Percentiles rank a stretch among this genome's conserved stretches.
Evolutionary conservation across 2,329 filamentous ascomycete genomes (phyloP).

Genomic region (Metarhizium humberi): DNA sequence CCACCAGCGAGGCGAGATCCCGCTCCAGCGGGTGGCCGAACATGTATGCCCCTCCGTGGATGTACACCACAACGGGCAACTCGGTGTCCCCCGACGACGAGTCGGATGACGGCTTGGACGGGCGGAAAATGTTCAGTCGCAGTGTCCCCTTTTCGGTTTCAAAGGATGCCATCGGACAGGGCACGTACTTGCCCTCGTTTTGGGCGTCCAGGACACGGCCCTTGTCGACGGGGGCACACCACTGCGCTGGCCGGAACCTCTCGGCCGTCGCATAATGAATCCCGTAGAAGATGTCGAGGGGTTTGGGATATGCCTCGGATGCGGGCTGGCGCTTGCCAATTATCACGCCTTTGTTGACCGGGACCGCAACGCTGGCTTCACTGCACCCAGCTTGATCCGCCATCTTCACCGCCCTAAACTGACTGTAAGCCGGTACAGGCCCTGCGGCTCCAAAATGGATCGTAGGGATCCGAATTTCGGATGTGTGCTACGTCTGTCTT

Average conservation of each 20-base stretch:
- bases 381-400: no score
- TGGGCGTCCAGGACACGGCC: slow-evolving; percentile 21
- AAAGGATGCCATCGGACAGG: slow-evolving; percentile 13
- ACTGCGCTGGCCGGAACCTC: slow-evolving; percentile 35
- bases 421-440: no score
- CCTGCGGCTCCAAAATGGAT: no score
- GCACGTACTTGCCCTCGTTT: slow-evolving; percentile 22
- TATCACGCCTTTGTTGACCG: no score
- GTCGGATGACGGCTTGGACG: slow-evolving; percentile 10
- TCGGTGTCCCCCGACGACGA: slow-evolving; percentile 3
- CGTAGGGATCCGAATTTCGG: no score
- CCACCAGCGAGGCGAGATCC: slow-evolving; percentile 52
- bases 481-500: no score
- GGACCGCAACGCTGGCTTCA: no score
- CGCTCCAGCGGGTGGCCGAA: slow-evolving; percentile 42
- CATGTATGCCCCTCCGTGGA: slow-evolving; percentile 57
- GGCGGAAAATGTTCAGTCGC: slow-evolving; percentile 41
- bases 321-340: slow-evolving; percentile 7
- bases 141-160: slow-evolving; percentile 42
- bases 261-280: slow-evolving; percentile 39
- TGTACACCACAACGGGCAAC: slow-evolving; percentile 47
- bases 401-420: no score
- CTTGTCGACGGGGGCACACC: slow-evolving; percentile 14
- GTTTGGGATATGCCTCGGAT: slow-evolving; percentile 23
- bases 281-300: slow-evolving; percentile 38